Base-by-base conservation (phyloP, 176 grass and related monocot species). In the Triticum dicoccoides region DNA sequence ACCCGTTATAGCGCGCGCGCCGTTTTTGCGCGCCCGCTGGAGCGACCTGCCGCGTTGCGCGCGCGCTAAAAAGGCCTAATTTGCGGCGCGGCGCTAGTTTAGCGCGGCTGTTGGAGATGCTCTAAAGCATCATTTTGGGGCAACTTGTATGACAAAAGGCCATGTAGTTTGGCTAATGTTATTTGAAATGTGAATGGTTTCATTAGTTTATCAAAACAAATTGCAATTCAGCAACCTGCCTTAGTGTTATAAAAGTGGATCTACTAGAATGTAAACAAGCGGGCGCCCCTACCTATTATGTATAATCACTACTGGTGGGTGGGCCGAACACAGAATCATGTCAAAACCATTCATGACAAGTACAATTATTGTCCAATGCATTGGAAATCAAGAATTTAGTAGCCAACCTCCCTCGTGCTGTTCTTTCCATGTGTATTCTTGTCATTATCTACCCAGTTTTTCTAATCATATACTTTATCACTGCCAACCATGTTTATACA, bases 201-300 rank as follows among this genome's bases (percentile, higher is more conserved):
- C 38, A 5, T 87, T 87, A 45, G 10, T 79, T 87, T 39, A 79
- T 59, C 25, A 21, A 34, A 71, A 71, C 17, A 38, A 85, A 66
- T 17, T 45, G 34, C 23, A 85, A 81, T 49, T 9, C 59, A 23
- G 23, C 61, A 77, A 81, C 79, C 34, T 83, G 72, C 45, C 67
- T 24, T 84, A 77, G 44, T 4, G 8, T 32, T 20, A 3, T 29
- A 32, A 45, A 21, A 76, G 0, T 15, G 4, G 4, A 76, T 32
- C 3, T 76, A 76, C 44, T 21, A 62, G 59, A 23, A 21, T n/a
- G 3, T 62, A 32, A 52, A 76, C 3, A 76, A 49, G 13, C 14
- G 25, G 8, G 42, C 9, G 25, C 15, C 73, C 17, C 25, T 33
- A 76, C 73, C 14, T 76, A 32, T 70, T 37, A 37, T 13, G n/a